Percentiles rank a stretch among this genome's conserved stretches.
phyloP scores from a whole-genome alignment of 768 basidiomycete species.

The Obba rivulosa region DNA sequence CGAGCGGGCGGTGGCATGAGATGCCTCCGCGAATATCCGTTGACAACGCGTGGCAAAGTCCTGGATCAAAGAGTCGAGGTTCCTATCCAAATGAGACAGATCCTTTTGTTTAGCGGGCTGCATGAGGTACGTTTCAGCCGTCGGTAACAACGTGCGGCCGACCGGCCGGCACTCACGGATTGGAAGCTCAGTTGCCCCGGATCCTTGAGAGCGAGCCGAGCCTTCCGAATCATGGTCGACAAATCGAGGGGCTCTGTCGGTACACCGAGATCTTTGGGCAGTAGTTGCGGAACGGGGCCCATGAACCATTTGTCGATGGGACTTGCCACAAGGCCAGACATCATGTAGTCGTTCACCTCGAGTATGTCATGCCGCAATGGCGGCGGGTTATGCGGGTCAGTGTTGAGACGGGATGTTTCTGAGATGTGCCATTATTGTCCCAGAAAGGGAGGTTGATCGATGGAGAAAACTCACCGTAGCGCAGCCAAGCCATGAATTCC shows the following conservation, averaged over 20 bases:
- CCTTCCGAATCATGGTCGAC: constrained; percentile 39
- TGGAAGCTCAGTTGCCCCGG: constrained; percentile 20
- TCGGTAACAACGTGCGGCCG: background rate
- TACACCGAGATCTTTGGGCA: constrained; percentile 43
- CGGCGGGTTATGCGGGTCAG: constrained; percentile 41
- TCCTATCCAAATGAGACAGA: constrained; percentile 56
- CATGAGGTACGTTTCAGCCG: background rate
- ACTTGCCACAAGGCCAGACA: constrained; percentile 62
- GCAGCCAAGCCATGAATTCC: constrained; percentile 75
- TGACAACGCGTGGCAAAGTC: constrained; percentile 59
- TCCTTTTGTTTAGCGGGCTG: constrained; percentile 47
- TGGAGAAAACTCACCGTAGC: constrained; percentile 50
- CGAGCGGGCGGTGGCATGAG: constrained; percentile 59
- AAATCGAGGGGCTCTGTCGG: constrained; percentile 32
- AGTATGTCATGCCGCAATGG: constrained; percentile 64
- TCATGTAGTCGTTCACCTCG: constrained; percentile 78
- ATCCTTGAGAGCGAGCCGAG: constrained; percentile 43
- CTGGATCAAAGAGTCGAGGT: constrained; percentile 59
- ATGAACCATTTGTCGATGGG: constrained; percentile 77
- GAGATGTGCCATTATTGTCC: constrained; percentile 5
- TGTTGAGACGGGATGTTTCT: constrained; percentile 49
- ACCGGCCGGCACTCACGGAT: constrained; percentile 3
- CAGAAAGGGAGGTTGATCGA: background rate
- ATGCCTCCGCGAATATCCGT: constrained; percentile 55
- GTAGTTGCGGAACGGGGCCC: constrained; percentile 53